phyloP scores from a whole-genome alignment of 2,329 filamentous ascomycete species.

The Aspergillus bombycis region DNA sequence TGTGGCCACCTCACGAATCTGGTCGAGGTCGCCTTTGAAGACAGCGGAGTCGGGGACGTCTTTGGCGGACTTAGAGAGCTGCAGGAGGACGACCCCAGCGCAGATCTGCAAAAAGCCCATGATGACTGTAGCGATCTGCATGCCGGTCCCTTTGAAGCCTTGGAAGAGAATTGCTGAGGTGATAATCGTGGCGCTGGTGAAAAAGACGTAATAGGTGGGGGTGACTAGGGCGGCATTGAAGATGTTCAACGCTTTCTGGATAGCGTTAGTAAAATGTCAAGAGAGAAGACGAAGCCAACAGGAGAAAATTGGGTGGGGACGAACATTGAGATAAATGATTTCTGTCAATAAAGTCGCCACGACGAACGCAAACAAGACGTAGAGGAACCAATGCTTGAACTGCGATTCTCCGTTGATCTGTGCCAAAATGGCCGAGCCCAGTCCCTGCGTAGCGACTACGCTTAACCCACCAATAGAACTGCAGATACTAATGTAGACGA shows the following conservation, averaged over 20 bases:
- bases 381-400: slow-evolving; percentile 98
- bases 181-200: slow-evolving; percentile 92
- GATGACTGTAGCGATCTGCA: slow-evolving; percentile 83
- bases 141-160: slow-evolving; percentile 85
- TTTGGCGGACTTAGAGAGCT: slow-evolving; percentile 97
- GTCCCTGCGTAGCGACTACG: slow-evolving; percentile 90
- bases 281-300: not conserved
- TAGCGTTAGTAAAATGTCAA: slow-evolving; percentile 13
- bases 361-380: slow-evolving; percentile 88
- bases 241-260: slow-evolving; percentile 93
- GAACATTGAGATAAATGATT: slow-evolving; percentile 92
- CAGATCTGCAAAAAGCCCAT: slow-evolving; percentile 95
- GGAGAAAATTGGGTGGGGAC: slow-evolving; percentile 41
- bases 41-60: slow-evolving; percentile 93
- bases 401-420: slow-evolving; percentile 80
- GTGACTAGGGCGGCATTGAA: slow-evolving; percentile 97
- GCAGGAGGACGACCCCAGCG: slow-evolving; percentile 84
- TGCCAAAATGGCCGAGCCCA: slow-evolving; percentile 88
- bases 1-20: slow-evolving; percentile 92
- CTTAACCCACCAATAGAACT: slow-evolving; percentile 92
- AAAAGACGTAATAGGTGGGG: slow-evolving; percentile 98
- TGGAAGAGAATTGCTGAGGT: slow-evolving; percentile 90
- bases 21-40: slow-evolving; percentile 89
- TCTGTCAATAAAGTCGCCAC: slow-evolving; percentile 86
- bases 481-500: slow-evolving; percentile 96